Base-by-base conservation (phyloP, 352 stramenopile species). In the Pythium brachiatum region DNA sequence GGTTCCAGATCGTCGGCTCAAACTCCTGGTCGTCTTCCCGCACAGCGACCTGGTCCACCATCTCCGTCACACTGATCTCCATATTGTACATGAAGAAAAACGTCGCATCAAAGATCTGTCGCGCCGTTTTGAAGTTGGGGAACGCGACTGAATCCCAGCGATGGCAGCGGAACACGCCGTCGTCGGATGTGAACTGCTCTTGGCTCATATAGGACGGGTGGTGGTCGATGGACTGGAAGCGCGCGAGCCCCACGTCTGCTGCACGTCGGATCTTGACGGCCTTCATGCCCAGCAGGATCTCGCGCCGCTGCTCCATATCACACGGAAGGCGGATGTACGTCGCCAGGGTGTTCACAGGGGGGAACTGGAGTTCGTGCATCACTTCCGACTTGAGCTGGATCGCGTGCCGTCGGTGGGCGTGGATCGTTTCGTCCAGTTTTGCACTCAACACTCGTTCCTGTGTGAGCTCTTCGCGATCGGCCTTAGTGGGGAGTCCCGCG, bases 11-110 rank as follows among this genome's bases (percentile, higher is more conserved):
- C 7, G 52, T 64, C 16, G 48, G 56, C 31, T 38, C 31, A 12
- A 38, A 15, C 1, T 38, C 31, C 15, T 38, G 8, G 7, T 57
- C 57, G 16, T 68, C 60, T 26, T 70, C 62, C 15, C 78, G 69
- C 21, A 84, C 54, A 16, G 75, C 79, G 2, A 75, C 66, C 32
- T 81, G 53, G 7, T 73, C 75, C 13, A 84, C 34, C 15, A 64
- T 67, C 53, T 80, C 73, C 2, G 74, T 75, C 20, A 88, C 74
- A 3, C 46, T 78, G 51, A 82, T 83, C 57, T 86, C 76, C 57
- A 83, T 72, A 25, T 75, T 81, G 15, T 74, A 46, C 34, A 74
- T 68, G 57, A 75, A 77, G 7, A 62, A 68, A 12, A 75, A 55
- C 12, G 82, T 57, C 5, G 67, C 64, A 13, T 88, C 76, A 31